A percentile compares a stretch with the other conserved stretches of the same genome.
Evolutionary conservation across 192 early-diverging fungal species (phyloP).

Genomic region (Irineochytrium annulatum): DNA sequence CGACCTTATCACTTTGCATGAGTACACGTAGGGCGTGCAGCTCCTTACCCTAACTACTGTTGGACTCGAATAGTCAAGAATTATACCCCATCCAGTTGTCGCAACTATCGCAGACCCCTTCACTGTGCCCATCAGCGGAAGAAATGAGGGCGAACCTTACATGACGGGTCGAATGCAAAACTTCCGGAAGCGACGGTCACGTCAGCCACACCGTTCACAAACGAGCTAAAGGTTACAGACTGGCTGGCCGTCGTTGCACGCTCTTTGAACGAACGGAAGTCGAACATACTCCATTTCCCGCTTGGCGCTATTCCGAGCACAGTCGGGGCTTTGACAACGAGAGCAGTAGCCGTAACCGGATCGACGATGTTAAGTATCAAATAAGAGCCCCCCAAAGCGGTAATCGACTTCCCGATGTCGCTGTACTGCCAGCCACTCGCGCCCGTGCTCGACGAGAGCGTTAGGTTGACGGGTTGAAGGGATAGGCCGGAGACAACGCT

Average conservation of each 20-base stretch:
- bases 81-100: slow-evolving; percentile 10
- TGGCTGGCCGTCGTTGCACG: not conserved
- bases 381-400: slow-evolving; percentile 1
- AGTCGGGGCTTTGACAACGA: slow-evolving; percentile 4
- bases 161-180: not conserved
- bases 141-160: too few relatives aligned
- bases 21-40: too few relatives aligned
- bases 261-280: slow-evolving; percentile 12
- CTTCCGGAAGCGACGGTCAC: not conserved
- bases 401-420: slow-evolving; percentile 20
- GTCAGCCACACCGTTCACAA: not conserved
- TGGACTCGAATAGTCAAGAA: slow-evolving; percentile 5
- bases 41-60: not conserved
- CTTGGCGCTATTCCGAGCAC: not conserved
- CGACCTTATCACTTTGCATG: slow-evolving; percentile 4
- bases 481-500: too few relatives aligned
- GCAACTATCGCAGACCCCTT: slow-evolving; percentile 5
- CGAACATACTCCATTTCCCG: slow-evolving; percentile 11
- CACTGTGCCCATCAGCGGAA: too few relatives aligned
- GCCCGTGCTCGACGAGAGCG: not conserved
- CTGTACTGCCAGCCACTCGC: slow-evolving; percentile 2
- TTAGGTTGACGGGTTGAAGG: too few relatives aligned
- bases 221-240: not conserved
- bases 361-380: slow-evolving; percentile 11
- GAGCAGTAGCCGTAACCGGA: not conserved